Conservation (phyloP, 2,329 filamentous ascomycete species). For the Dissoconium aciculare region DNA sequence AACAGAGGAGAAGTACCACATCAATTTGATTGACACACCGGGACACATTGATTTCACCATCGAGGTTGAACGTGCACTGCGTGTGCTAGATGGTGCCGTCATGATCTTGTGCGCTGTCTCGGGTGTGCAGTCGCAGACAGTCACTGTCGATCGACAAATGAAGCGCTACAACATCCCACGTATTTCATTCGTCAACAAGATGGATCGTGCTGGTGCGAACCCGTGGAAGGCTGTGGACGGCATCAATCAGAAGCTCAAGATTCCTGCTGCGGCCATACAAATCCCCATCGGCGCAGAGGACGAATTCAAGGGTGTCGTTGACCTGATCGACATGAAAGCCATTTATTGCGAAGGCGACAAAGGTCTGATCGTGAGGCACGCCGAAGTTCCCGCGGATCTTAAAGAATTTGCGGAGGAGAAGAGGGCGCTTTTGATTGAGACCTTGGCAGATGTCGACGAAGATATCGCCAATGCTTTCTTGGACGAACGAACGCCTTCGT, state of each 20-base stretch:
- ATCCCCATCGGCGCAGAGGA: conserved; percentile 89
- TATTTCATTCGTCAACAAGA: conserved; percentile 97
- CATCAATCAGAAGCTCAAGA: conserved; percentile 91
- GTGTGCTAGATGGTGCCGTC: conserved; percentile 89
- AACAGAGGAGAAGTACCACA: conserved; percentile 80
- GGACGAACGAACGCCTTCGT: conserved; percentile 66
- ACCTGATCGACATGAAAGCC: conserved; percentile 80
- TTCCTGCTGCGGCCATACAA: conserved; percentile 83
- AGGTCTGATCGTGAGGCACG: conserved; percentile 62
- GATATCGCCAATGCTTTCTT: conserved; percentile 93
- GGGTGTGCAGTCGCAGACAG: conserved; percentile 94
- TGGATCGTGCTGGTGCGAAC: conserved; percentile 97
- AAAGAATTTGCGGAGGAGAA: conserved; percentile 65
- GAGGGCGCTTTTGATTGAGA: conserved; percentile 76
- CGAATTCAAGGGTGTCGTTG: conserved; percentile 80
- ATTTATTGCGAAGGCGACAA: conserved; percentile 76
- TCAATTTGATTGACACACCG: conserved; percentile 97
- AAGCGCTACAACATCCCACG: conserved; percentile 92
- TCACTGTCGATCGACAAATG: conserved; percentile 97
- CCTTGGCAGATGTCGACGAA: conserved; percentile 91
- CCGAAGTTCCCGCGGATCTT: conserved; percentile 71
- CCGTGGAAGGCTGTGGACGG: conserved; percentile 96
- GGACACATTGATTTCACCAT: conserved; percentile 99
- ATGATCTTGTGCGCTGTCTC: conserved; percentile 98
- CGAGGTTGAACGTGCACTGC: conserved; percentile 86